phyloP scores from a whole-genome alignment of 2,329 filamentous ascomycete genomes.

The Chalaropsis thielavioides region DNA sequence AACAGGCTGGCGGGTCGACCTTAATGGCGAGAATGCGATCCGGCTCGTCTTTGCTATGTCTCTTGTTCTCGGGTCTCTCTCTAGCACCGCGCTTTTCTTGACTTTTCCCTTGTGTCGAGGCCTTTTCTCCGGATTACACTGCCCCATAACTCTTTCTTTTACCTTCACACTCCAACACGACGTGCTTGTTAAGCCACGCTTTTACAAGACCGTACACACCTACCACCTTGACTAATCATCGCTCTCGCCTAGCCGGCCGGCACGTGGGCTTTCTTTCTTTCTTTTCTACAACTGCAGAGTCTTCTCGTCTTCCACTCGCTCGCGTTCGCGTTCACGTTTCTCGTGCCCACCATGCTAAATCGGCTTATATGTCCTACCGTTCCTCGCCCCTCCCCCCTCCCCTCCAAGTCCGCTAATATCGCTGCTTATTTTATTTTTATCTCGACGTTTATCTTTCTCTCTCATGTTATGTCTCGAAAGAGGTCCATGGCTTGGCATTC shows the following conservation, averaged over 20 bases:
- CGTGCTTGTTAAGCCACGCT: too few species aligned
- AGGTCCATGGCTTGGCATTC: not conserved
- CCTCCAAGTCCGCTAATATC: not conserved
- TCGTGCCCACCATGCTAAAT: not conserved
- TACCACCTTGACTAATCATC: too few species aligned
- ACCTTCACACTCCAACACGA: not conserved
- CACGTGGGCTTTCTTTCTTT: too few species aligned
- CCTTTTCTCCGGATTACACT: not conserved
- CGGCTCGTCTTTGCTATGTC: too few species aligned
- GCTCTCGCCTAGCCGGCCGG: too few species aligned
- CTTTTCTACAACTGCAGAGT: not conserved
- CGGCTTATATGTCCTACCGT: not conserved
- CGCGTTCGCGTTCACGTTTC: not conserved
- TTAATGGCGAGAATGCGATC: not conserved
- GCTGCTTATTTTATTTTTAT: conserved; percentile 3
- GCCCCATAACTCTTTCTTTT: not conserved
- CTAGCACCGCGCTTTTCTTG: not conserved
- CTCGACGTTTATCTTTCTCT: not conserved
- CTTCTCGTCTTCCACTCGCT: not conserved
- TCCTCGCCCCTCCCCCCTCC: not conserved
- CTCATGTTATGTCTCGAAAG: not conserved
- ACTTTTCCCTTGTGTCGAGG: not conserved
- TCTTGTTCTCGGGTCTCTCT: too few species aligned
- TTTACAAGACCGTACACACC: too few species aligned
- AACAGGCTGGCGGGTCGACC: not conserved